Conservation (phyloP, 1,139 yeast genomes). For the Yamadazyma oceani region DNA sequence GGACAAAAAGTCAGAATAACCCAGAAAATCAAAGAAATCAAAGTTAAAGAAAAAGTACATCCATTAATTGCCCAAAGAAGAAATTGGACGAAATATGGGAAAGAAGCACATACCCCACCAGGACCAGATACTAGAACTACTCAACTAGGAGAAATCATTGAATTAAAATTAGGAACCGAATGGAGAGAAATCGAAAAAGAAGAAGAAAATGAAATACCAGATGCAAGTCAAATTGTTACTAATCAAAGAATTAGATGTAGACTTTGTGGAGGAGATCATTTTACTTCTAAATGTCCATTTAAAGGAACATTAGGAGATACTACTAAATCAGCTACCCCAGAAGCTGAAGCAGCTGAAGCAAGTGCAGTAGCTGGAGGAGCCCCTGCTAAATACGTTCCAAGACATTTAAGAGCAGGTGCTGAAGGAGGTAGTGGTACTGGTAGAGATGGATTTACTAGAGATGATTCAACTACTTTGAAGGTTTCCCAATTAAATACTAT, state of each 20-base stretch:
- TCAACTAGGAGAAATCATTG: conserved; percentile 84
- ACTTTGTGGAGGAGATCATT: conserved; percentile 92
- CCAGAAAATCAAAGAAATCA: conserved; percentile 76
- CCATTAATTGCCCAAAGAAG: conserved; percentile 72
- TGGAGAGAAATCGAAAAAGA: conserved; percentile 68
- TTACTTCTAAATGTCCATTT: conserved; percentile 94
- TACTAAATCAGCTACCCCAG: conserved; percentile 28
- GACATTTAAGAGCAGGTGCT: conserved; percentile 66
- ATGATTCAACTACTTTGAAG: conserved; percentile 86
- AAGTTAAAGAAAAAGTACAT: conserved; percentile 79
- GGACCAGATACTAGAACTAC: conserved; percentile 91
- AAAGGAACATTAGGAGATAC: conserved; percentile 78
- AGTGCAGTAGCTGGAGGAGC: conserved; percentile 24
- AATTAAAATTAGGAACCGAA: conserved; percentile 63
- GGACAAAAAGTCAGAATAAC: conserved; percentile 88
- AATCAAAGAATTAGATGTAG: conserved; percentile 70
- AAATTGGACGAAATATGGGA: conserved; percentile 81
- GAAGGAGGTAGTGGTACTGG: conserved; percentile 51
- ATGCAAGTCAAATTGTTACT: conserved; percentile 47
- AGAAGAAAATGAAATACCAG: conserved; percentile 57
- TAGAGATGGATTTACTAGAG: conserved; percentile 56
- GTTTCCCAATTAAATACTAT: conserved; percentile 87
- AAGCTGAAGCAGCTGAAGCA: conserved; percentile 29
- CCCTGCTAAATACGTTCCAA: conserved; percentile 67
- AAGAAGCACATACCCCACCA: conserved; percentile 69